These are phyloP conservation scores for Verticillium klebahnii DNA, from an alignment of 2,329 filamentous ascomycete species.

Conservation along the genomic window DNA sequence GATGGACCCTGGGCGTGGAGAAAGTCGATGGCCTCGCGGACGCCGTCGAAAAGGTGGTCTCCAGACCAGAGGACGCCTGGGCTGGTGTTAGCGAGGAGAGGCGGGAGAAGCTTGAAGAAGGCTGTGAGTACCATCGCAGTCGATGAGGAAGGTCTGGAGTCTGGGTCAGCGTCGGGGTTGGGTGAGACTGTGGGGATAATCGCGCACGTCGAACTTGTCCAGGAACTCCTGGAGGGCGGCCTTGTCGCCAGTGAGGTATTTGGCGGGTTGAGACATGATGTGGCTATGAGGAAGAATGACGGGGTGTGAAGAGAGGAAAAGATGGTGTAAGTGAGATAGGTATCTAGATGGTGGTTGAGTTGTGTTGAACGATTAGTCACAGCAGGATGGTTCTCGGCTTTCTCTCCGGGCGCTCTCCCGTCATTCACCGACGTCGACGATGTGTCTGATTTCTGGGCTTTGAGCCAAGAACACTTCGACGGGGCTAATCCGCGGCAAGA, in stretches of 20 bases:
- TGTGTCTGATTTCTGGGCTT: background rate
- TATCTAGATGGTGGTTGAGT: background rate
- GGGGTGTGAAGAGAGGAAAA: background rate
- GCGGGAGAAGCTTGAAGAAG: slow-evolving; percentile 5
- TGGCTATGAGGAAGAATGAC: background rate
- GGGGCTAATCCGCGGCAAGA: background rate
- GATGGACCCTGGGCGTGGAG: slow-evolving; percentile 70
- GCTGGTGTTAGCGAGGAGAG: background rate
- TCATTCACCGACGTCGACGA: background rate
- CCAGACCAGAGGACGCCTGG: slow-evolving; percentile 95
- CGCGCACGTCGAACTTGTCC: slow-evolving; percentile 83
- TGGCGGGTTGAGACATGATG: slow-evolving; percentile 35
- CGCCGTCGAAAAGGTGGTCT: slow-evolving; percentile 79
- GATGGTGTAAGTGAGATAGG: background rate
- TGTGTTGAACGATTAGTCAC: background rate
- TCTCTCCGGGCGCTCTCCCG: background rate
- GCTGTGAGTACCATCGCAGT: slow-evolving; percentile 78
- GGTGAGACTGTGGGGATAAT: slow-evolving; percentile 16
- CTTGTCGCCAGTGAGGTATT: slow-evolving; percentile 74
- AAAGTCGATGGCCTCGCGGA: slow-evolving; percentile 79
- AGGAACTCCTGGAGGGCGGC: slow-evolving; percentile 77
- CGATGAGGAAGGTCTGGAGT: slow-evolving; percentile 79
- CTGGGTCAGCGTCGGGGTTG: slow-evolving; percentile 10
- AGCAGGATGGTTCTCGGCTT: background rate
- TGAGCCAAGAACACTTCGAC: background rate